phyloP scores from a whole-genome alignment of 2,329 filamentous ascomycete genomes.

The Talaromyces atroroseus region DNA sequence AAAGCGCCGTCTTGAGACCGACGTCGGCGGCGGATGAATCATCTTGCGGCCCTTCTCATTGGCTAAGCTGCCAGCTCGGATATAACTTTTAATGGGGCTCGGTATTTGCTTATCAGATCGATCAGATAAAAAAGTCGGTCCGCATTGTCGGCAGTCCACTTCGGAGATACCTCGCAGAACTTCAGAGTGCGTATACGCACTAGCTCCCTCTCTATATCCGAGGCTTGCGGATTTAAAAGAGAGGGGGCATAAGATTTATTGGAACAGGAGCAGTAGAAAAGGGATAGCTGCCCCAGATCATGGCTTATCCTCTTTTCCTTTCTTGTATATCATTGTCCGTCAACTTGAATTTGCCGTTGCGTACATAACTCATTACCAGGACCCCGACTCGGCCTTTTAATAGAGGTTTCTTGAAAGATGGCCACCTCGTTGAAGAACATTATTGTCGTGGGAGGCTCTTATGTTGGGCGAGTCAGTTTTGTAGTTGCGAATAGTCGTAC shows the following conservation, averaged over 20 bases:
- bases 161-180: no score
- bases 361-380: neutral
- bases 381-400: neutral
- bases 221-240: neutral
- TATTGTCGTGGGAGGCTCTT: slow-evolving; percentile 33
- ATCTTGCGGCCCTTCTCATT: neutral
- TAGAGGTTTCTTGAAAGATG: slow-evolving; percentile 19
- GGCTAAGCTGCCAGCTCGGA: neutral
- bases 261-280: neutral
- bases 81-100: neutral
- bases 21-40: neutral
- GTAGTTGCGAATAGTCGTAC: neutral
- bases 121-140: slow-evolving; percentile 5
- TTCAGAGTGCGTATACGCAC: no score
- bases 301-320: neutral
- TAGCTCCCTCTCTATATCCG: neutral
- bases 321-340: neutral
- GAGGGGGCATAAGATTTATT: neutral
- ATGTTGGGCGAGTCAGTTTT: slow-evolving; percentile 28
- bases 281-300: neutral
- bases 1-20: neutral
- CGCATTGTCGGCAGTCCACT: neutral
- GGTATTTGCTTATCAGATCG: slow-evolving; percentile 3
- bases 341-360: neutral
- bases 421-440: slow-evolving; percentile 27